A percentile compares a stretch with the other conserved stretches of the same genome.
phyloP scores from a whole-genome alignment of 2,329 filamentous ascomycete genomes.

The Metarhizium album region DNA sequence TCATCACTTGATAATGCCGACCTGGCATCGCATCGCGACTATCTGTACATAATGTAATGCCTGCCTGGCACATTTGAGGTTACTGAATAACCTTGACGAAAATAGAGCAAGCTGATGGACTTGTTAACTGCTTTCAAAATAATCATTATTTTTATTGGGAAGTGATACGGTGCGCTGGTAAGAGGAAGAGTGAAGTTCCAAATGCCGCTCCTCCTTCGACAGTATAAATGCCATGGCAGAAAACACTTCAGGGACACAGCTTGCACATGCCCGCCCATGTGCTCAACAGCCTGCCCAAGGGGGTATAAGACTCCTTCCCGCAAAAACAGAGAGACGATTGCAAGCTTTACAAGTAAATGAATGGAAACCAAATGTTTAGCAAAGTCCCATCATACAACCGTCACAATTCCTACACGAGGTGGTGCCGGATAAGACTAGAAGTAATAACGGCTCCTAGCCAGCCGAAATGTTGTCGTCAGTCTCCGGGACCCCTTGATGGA shows the following conservation, averaged over 20 bases:
- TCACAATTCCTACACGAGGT: not conserved
- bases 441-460: not conserved
- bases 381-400: not conserved
- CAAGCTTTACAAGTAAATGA: too few species aligned
- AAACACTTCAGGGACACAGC: too few species aligned
- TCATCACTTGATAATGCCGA: constrained; percentile 1
- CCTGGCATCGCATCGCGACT: not conserved
- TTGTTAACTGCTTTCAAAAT: not conserved
- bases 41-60: constrained; percentile 3
- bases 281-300: too few species aligned
- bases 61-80: not conserved
- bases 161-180: not conserved
- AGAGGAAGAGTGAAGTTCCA: not conserved
- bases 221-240: too few species aligned
- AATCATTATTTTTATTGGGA: not conserved
- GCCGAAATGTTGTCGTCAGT: not conserved
- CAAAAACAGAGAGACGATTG: too few species aligned
- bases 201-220: not conserved
- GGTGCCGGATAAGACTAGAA: not conserved
- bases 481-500: not conserved
- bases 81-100: not conserved
- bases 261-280: too few species aligned
- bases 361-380: too few species aligned
- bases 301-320: too few species aligned
- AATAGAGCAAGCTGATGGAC: not conserved